Evolutionary conservation across 805 yeast species (phyloP).

Genomic region (Spathaspora arborariae): DNA sequence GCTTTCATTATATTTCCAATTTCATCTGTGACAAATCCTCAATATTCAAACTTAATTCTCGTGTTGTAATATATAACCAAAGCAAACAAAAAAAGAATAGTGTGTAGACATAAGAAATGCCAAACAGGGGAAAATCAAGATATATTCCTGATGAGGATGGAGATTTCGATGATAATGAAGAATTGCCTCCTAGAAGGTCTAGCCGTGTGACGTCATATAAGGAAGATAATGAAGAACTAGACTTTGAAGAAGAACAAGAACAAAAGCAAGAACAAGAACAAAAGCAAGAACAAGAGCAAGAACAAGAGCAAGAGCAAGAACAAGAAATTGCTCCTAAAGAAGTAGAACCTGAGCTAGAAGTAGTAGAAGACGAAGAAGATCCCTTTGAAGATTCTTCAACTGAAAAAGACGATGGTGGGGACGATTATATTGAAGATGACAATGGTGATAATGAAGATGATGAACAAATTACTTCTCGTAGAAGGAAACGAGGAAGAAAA

Average conservation of each 20-base stretch:
- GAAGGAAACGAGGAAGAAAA: slow-evolving; percentile 2
- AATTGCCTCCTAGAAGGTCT: slow-evolving; percentile 9
- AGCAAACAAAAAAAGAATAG: background rate
- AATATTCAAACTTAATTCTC: too few species aligned
- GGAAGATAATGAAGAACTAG: slow-evolving; percentile 4
- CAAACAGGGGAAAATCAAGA: slow-evolving; percentile 13
- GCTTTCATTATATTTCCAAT: too few species aligned
- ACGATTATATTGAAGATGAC: slow-evolving; percentile 15
- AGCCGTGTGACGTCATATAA: slow-evolving; percentile 2
- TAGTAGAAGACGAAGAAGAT: slow-evolving; percentile 10
- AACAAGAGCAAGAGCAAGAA: slow-evolving; percentile 8
- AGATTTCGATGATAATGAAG: background rate
- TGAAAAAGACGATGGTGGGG: slow-evolving; percentile 7
- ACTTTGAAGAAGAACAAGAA: slow-evolving; percentile 3
- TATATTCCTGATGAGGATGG: slow-evolving; percentile 10
- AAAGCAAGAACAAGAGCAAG: slow-evolving; percentile 3
- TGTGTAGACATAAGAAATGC: slow-evolving; percentile 11
- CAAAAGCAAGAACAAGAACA: background rate
- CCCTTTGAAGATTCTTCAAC: slow-evolving; percentile 2
- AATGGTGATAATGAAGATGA: slow-evolving; percentile 7
- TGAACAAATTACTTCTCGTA: background rate
- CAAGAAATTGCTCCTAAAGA: slow-evolving; percentile 16
- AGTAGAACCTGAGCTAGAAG: slow-evolving; percentile 12
- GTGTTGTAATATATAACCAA: background rate
- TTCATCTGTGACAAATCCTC: too few species aligned